Conservation (phyloP, 2,329 filamentous ascomycete species). For the Pseudogymnoascus pannorum region DNA sequence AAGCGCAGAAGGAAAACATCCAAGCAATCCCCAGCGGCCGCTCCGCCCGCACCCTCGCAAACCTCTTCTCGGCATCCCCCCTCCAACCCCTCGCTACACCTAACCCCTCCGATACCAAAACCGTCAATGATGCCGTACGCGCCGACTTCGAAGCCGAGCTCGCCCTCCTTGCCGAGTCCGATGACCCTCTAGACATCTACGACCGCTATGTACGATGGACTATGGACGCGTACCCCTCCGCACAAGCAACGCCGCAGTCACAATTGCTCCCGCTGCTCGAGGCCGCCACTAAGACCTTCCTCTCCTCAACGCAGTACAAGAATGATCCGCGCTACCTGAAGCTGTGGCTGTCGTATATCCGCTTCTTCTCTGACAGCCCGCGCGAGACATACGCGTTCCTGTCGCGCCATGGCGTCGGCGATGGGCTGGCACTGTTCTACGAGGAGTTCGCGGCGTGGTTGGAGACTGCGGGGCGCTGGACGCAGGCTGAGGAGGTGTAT, state of each 20-base stretch:
- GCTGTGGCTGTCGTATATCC: conserved; percentile 90
- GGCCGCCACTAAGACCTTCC: conserved; percentile 84
- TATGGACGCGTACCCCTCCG: conserved; percentile 85
- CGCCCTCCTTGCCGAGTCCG: conserved; percentile 69
- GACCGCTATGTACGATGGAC: conserved; percentile 98
- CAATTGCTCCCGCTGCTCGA: conserved; percentile 83
- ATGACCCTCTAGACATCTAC: conserved; percentile 92
- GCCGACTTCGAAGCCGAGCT: conserved; percentile 83
- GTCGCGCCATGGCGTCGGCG: conserved; percentile 79
- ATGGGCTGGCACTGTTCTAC: conserved; percentile 83
- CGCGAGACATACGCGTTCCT: conserved; percentile 90
- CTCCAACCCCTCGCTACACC: conserved; percentile 52
- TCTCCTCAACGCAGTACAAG: conserved; percentile 79
- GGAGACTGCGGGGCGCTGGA: conserved; percentile 75
- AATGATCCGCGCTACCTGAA: conserved; percentile 92
- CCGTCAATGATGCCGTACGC: conserved; percentile 70
- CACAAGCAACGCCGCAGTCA: conserved; percentile 86
- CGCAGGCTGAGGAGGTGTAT: conserved; percentile 90
- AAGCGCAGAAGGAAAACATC: conserved; percentile 96
- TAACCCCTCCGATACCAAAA: conserved; percentile 65
- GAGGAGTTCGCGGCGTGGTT: conserved; percentile 95
- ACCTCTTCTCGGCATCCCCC: conserved; percentile 65
- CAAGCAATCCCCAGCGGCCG: conserved; percentile 82
- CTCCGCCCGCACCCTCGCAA: conserved; percentile 81
- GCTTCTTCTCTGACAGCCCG: conserved; percentile 86